A percentile compares a stretch with the other conserved stretches of the same genome.
Conservation (phyloP, 768 basidiomycete species). For the Lactifluus hygrophoroides region DNA sequence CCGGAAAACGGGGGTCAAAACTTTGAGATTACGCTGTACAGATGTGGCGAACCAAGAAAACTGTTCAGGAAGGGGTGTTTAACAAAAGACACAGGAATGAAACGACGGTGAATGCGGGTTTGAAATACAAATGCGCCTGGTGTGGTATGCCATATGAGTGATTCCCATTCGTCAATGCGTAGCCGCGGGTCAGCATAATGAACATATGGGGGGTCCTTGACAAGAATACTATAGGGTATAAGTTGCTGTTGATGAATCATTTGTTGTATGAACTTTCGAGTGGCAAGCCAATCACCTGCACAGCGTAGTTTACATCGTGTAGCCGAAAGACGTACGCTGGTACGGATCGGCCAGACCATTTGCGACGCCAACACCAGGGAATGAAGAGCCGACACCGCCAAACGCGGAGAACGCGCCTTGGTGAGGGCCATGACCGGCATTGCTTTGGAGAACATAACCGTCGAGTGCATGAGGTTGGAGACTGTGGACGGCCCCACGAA, state of each 20-base stretch:
- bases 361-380: slow-evolving; percentile 39
- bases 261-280: slow-evolving; percentile 6
- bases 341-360: slow-evolving; percentile 63
- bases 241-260: slow-evolving; percentile 12
- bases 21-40: slow-evolving; percentile 28
- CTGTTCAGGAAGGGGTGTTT: slow-evolving; percentile 21
- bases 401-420: slow-evolving; percentile 48
- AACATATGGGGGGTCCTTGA: slow-evolving; percentile 20
- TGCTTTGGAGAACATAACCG: slow-evolving; percentile 72
- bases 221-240: slow-evolving; percentile 23
- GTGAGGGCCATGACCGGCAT: slow-evolving; percentile 54
- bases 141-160: slow-evolving; percentile 29
- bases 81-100: slow-evolving; percentile 30
- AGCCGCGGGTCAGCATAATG: slow-evolving; percentile 22
- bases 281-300: slow-evolving; percentile 4
- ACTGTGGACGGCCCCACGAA: slow-evolving; percentile 41
- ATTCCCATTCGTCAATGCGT: slow-evolving; percentile 23
- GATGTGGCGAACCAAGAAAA: slow-evolving; percentile 27
- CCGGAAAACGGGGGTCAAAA: slow-evolving; percentile 24
- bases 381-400: slow-evolving; percentile 43
- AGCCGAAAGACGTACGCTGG: slow-evolving; percentile 64
- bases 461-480: slow-evolving; percentile 70
- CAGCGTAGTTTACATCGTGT: slow-evolving; percentile 57
- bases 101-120: slow-evolving; percentile 25
- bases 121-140: slow-evolving; percentile 34